phyloP scores from a whole-genome alignment of 2,329 filamentous ascomycete species.

The Truncatella angustata region DNA sequence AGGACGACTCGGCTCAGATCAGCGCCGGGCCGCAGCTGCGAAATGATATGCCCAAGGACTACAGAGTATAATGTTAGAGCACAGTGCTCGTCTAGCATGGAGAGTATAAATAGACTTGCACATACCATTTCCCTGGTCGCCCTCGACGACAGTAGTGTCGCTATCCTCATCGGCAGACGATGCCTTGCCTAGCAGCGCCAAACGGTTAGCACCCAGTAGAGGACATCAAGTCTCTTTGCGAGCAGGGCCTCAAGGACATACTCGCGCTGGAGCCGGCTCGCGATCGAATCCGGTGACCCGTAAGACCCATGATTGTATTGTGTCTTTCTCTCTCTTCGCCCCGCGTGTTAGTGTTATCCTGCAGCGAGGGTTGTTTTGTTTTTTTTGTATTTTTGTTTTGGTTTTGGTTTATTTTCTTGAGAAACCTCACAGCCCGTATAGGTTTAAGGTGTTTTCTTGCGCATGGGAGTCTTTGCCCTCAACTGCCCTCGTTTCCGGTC shows the following conservation, averaged over 20 bases:
- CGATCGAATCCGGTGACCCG: background rate
- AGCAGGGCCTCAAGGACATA: slow-evolving; percentile 3
- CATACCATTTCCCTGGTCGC: slow-evolving; percentile 92
- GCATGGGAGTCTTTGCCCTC: slow-evolving; percentile 3
- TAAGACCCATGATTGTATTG: slow-evolving; percentile 7
- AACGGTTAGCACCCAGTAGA: slow-evolving; percentile 4
- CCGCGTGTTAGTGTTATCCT: background rate
- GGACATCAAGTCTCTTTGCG: background rate
- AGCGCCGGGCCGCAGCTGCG: slow-evolving; percentile 90
- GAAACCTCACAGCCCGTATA: too few relatives aligned
- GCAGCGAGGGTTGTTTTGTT: too few relatives aligned
- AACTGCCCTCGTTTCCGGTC: slow-evolving; percentile 5
- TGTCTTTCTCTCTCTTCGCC: background rate
- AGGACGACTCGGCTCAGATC: slow-evolving; percentile 92
- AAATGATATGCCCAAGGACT: slow-evolving; percentile 98
- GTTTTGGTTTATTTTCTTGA: too few relatives aligned
- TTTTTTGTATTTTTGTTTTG: too few relatives aligned
- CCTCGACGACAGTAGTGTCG: slow-evolving; percentile 81
- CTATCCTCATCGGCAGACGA: slow-evolving; percentile 55
- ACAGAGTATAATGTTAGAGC: slow-evolving; percentile 16
- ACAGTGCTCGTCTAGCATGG: background rate
- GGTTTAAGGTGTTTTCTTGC: too few relatives aligned
- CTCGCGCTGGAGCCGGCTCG: slow-evolving; percentile 11
- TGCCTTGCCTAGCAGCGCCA: slow-evolving; percentile 21
- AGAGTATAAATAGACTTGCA: slow-evolving; percentile 13